phyloP scores from a whole-genome alignment of 2,329 filamentous ascomycete genomes.

The Fusarium sp. region DNA sequence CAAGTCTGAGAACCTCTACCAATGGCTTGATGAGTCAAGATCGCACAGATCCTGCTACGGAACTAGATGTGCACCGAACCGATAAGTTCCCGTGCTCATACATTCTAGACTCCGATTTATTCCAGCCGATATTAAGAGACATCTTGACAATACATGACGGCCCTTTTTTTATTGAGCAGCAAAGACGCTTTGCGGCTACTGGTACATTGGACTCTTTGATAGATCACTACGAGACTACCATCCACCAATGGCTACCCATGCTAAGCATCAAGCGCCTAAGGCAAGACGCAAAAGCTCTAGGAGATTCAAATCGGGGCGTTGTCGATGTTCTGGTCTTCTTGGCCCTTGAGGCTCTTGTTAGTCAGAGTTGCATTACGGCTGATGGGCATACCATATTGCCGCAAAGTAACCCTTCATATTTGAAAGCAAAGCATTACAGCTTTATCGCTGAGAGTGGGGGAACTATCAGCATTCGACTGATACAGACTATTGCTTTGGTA shows the following conservation, averaged over 20 bases:
- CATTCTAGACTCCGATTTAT: background rate
- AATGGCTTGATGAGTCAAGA: fast-evolving
- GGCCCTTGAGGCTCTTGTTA: background rate
- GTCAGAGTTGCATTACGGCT: background rate
- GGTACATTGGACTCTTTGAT: background rate
- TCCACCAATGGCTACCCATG: background rate
- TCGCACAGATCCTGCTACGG: fast-evolving
- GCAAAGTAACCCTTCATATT: background rate
- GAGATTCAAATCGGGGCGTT: fast-evolving
- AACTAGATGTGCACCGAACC: fast-evolving
- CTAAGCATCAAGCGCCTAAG: background rate
- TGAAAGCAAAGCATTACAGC: background rate
- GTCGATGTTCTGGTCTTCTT: background rate
- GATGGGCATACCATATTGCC: fast-evolving
- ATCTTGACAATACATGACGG: fast-evolving
- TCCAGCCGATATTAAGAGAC: background rate
- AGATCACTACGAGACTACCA: background rate
- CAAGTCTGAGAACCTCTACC: background rate
- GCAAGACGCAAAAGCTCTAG: fast-evolving
- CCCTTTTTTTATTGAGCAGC: fast-evolving
- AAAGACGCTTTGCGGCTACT: background rate
- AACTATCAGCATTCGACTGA: background rate
- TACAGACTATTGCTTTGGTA: background rate
- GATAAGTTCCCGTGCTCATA: background rate
- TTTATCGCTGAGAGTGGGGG: background rate